Conservation (phyloP, 176 grass and related monocot species). For the Thinopyrum elongatum region DNA sequence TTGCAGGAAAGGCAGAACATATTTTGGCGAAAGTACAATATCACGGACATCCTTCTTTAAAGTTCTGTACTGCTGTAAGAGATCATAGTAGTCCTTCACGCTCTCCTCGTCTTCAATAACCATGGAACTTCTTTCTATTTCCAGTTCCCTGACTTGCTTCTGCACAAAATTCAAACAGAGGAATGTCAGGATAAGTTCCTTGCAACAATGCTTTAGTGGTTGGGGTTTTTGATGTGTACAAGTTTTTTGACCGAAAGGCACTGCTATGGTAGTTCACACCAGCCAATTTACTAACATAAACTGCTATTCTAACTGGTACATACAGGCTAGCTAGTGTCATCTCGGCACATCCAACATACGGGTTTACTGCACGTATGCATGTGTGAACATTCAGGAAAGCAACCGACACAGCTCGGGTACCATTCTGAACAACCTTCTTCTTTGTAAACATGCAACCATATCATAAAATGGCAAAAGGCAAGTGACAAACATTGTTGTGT, state of each 20-base stretch:
- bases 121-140: slow-evolving; percentile 84
- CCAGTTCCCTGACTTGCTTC: slow-evolving; percentile 87
- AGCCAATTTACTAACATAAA: background rate
- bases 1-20: slow-evolving; percentile 88
- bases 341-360: background rate
- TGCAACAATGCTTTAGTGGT: background rate
- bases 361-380: slow-evolving; percentile 5
- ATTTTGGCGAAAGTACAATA: slow-evolving; percentile 79
- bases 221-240: background rate
- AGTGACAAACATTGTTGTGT: background rate
- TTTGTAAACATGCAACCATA: background rate
- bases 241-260: background rate
- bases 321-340: background rate
- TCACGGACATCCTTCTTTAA: slow-evolving; percentile 77
- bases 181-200: background rate
- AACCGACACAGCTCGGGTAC: background rate
- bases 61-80: slow-evolving; percentile 76
- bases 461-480: background rate
- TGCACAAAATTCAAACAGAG: slow-evolving; percentile 45
- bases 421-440: background rate
- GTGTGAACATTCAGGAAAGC: background rate
- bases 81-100: slow-evolving; percentile 84
- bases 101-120: slow-evolving; percentile 95
- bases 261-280: background rate
- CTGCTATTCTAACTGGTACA: background rate